phyloP scores from a whole-genome alignment of 495 filamentous ascomycete species.

The Penicillium roqueforti region DNA sequence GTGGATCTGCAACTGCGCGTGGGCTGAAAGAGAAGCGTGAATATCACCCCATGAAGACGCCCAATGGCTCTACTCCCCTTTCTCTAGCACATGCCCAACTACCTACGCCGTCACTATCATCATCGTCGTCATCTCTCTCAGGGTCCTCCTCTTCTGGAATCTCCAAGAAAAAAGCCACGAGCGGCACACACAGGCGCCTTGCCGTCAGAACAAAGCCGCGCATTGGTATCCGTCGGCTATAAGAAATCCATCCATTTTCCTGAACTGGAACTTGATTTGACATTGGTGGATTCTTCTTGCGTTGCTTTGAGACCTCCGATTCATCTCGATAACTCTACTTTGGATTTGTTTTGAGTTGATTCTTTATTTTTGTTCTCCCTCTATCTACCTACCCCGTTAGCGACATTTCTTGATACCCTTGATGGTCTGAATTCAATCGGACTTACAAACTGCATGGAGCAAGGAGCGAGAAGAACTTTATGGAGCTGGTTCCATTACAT shows the following conservation, averaged over 20 bases:
- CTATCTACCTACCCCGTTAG: background rate
- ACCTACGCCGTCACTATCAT: background rate
- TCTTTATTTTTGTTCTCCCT: background rate
- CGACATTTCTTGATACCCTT: constrained; percentile 11
- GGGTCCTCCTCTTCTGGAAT: constrained; percentile 11
- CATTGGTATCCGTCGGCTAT: constrained; percentile 40
- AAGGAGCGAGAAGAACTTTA: background rate
- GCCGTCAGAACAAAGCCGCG: constrained; percentile 34
- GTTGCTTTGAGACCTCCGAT: background rate
- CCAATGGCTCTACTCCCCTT: background rate
- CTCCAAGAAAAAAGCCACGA: constrained; percentile 19
- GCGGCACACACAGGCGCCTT: constrained; percentile 24
- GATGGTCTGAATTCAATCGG: background rate
- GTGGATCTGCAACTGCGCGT: constrained; percentile 3
- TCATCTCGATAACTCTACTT: background rate
- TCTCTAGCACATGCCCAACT: background rate
- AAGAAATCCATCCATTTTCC: constrained; percentile 7
- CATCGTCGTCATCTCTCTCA: constrained; percentile 14
- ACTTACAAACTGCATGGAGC: constrained; percentile 3
- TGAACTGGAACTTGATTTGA: background rate
- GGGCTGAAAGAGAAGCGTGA: constrained; percentile 14
- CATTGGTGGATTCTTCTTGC: background rate
- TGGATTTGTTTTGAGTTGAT: background rate
- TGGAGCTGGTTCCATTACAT: background rate
- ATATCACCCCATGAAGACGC: constrained; percentile 3